Percentiles rank a stretch among this genome's conserved stretches.
Conservation (phyloP, 1,139 yeast species). For the Scheffersomyces cryptocercus region DNA sequence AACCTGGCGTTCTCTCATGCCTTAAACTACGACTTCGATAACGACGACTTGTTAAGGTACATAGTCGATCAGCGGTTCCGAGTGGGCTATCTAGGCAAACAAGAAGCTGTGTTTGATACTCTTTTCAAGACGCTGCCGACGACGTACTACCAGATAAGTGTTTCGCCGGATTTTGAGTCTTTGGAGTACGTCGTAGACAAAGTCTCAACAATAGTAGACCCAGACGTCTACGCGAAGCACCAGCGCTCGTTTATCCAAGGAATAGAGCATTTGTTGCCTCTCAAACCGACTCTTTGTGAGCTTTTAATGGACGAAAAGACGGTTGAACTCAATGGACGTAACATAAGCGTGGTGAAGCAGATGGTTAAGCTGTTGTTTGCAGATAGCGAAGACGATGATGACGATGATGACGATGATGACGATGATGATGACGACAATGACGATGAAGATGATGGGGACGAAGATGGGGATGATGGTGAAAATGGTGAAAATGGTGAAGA, state of each 20-base stretch:
- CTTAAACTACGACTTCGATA: conserved; percentile 13
- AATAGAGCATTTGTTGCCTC: conserved; percentile 51
- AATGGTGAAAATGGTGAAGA: too few species aligned
- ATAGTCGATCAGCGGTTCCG: conserved; percentile 36
- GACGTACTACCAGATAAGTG: conserved; percentile 24
- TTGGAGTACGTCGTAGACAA: conserved; percentile 48
- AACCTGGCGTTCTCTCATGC: conserved; percentile 68
- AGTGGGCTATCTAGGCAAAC: conserved; percentile 31
- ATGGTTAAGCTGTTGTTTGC: conserved; percentile 35
- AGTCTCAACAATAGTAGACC: conserved; percentile 55
- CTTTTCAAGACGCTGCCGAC: conserved; percentile 19
- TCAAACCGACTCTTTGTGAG: conserved; percentile 47
- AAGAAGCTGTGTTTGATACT: conserved; percentile 34
- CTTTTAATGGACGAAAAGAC: conserved; percentile 23
- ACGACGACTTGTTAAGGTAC: conserved; percentile 31
- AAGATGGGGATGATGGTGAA: too few species aligned
- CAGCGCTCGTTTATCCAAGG: conserved; percentile 78
- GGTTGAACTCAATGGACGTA: conserved; percentile 17
- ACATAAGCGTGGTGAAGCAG: conserved; percentile 26
- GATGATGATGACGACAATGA: neutral
- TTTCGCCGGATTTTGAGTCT: conserved; percentile 31
- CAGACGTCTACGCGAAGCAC: conserved; percentile 65
- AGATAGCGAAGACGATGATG: neutral
- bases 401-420: conserved; percentile 4
- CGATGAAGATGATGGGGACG: too few species aligned